Base-by-base conservation (phyloP, 73 alveolate species). In the Paramecium caudatum region DNA sequence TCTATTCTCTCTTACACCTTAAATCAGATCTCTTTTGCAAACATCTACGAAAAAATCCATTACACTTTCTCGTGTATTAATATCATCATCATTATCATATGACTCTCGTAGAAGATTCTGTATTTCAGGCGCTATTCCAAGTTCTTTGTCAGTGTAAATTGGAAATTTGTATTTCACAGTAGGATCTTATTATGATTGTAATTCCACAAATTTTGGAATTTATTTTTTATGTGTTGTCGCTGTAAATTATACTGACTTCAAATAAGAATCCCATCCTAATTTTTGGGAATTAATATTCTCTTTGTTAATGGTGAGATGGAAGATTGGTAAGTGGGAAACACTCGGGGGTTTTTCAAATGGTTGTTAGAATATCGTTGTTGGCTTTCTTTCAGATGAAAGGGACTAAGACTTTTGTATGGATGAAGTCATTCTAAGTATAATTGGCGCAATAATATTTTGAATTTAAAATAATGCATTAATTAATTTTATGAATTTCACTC, bases 21-120 rank as follows among this genome's bases (percentile, higher is more conserved):
- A 30, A 13, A 65, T 6, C 15, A 65, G 16, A 65, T 65, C 83
- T 65, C 49, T 33, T 65, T 65, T 65, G 25, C 88, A 74, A 13
- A 74, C 88, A 30, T 74, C 69, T 17, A 74, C 32, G 32, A 74
- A 74, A 39, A 27, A 74, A 1, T 74, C 32, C 65, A 74, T 37
- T 17, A 74, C 88, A 41, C 88, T 74, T 21, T 45, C 39, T 45
- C 47, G 36, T 37, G 88, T 74, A 74, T 74, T 37, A 3, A 74
- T 74, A 45, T 74, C 88, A 74, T 74, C 88, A 74, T 74, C 88
- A 37, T 74, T 74, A 21, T 74, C 88, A 43, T 74, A 74, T 12
- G 88, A 32, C 32, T 74, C 88, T 41, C 32, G 19, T 23, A 74
- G 5, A 5, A 74, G 65, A 27, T 45, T 45, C n/a, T 74, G 8